Evolutionary conservation across 225 moss, liverwort and hornwort species (phyloP).

Genomic region (Polytrichum formosum): DNA sequence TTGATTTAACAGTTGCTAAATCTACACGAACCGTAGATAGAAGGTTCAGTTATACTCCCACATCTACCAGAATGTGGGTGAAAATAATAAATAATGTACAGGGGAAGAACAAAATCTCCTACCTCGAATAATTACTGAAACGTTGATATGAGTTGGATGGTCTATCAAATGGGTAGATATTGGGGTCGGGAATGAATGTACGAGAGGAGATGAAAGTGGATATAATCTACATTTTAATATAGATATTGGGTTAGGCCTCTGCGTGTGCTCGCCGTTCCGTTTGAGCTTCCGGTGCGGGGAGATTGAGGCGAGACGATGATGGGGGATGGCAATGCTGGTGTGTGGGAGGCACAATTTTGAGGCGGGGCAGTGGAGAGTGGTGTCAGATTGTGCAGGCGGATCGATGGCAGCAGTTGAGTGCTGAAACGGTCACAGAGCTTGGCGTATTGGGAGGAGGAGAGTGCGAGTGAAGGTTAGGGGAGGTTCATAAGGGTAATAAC

Average conservation of each 20-base stretch:
- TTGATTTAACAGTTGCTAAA: too few relatives aligned
- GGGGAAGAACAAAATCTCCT: too few relatives aligned
- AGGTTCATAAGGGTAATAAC: neutral
- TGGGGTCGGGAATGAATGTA: too few relatives aligned
- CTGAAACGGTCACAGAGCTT: neutral
- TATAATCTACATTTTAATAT: neutral
- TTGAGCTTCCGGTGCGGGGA: neutral
- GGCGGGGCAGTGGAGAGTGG: neutral
- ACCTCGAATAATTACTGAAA: fast-evolving
- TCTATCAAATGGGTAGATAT: too few relatives aligned
- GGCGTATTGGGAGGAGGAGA: neutral
- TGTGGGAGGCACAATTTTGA: neutral
- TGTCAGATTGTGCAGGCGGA: neutral
- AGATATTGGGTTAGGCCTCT: neutral
- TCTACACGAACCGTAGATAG: too few relatives aligned
- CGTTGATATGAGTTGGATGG: too few relatives aligned
- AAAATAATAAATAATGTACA: too few relatives aligned
- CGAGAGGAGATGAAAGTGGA: neutral
- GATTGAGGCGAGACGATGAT: neutral
- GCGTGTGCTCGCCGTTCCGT: neutral
- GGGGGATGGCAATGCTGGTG: too few relatives aligned
- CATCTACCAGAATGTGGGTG: too few relatives aligned
- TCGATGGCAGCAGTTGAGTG: neutral
- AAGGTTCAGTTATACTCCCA: too few relatives aligned
- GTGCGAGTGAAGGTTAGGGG: neutral